These are phyloP conservation scores for Phlegmacium glaucopus DNA, from an alignment of 768 basidiomycete genomes.

Conservation along the genomic window DNA sequence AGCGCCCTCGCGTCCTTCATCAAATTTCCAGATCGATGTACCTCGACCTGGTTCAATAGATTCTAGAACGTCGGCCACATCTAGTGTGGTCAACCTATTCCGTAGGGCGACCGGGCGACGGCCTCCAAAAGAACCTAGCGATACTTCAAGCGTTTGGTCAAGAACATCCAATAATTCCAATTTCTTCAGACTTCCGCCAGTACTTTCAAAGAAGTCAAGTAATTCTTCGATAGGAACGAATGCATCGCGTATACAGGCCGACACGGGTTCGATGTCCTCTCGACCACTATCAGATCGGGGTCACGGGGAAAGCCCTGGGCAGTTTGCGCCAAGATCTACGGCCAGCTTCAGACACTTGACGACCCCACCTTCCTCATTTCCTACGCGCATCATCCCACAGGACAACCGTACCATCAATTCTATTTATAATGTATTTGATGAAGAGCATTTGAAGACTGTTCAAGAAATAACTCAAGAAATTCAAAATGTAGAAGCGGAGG, in stretches of 20 bases:
- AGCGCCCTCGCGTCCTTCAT: constrained; percentile 24
- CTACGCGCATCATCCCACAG: constrained; percentile 31
- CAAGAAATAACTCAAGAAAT: constrained; percentile 67
- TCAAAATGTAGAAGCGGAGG: constrained; percentile 65
- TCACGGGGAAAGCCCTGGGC: constrained; percentile 24
- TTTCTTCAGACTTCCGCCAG: constrained; percentile 35
- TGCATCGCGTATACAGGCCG: constrained; percentile 33
- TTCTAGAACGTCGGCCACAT: constrained; percentile 50
- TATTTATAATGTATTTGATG: constrained; percentile 45
- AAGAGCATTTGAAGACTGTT: constrained; percentile 56
- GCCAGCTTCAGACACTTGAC: constrained; percentile 43
- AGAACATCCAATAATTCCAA: constrained; percentile 32
- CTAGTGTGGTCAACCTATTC: constrained; percentile 49
- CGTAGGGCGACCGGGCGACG: constrained; percentile 44
- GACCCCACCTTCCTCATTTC: constrained; percentile 61
- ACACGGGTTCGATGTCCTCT: constrained; percentile 43
- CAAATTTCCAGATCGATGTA: constrained; percentile 36
- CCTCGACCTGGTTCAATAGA: constrained; percentile 49
- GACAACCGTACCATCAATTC: constrained; percentile 36
- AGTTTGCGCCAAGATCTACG: constrained; percentile 37
- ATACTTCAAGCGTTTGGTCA: constrained; percentile 46
- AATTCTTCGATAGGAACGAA: constrained; percentile 45
- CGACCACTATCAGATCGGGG: constrained; percentile 29
- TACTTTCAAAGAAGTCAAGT: constrained; percentile 48
- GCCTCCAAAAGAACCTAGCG: constrained; percentile 40